Evolutionary conservation across 768 basidiomycete species (phyloP).

Genomic region (Chlorophyllum brunneum): DNA sequence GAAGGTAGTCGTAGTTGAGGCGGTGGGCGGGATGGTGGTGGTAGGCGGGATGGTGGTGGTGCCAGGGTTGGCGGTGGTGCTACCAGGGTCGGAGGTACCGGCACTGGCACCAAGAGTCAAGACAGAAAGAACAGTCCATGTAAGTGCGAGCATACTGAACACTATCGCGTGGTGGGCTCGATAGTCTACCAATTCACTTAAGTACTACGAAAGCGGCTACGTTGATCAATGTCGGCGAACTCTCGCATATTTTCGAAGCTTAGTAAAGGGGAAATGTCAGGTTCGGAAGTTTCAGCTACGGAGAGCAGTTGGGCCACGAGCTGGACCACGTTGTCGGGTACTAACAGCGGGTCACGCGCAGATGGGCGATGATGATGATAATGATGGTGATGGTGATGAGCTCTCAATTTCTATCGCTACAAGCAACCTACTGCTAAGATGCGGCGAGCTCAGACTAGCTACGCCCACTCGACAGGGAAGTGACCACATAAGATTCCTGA

Average conservation of each 20-base stretch:
- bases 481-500: no score
- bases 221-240: slow-evolving; percentile 29
- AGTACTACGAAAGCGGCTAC: slow-evolving; percentile 11
- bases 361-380: no score
- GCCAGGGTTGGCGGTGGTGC: slow-evolving; percentile 15
- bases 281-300: slow-evolving; percentile 24
- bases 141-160: slow-evolving; percentile 24
- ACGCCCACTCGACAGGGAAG: no score
- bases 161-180: slow-evolving; percentile 5
- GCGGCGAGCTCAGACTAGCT: no score
- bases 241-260: slow-evolving; percentile 25
- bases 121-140: slow-evolving; percentile 30
- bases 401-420: no score
- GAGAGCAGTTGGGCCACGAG: slow-evolving; percentile 10
- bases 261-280: slow-evolving; percentile 32
- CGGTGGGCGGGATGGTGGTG: slow-evolving; percentile 18
- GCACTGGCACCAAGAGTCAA: slow-evolving; percentile 34
- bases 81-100: slow-evolving; percentile 51
- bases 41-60: slow-evolving; percentile 22
- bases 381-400: no score
- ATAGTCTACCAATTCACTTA: not conserved
- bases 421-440: no score
- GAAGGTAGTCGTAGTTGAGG: slow-evolving; percentile 29
- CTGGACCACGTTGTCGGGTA: slow-evolving; percentile 5
- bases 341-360: slow-evolving; percentile 11